Percentiles rank a stretch among this genome's conserved stretches.
These are phyloP conservation scores for Stephania japonica DNA, from an alignment of 164 flowering plant species.

Conservation along the genomic window DNA sequence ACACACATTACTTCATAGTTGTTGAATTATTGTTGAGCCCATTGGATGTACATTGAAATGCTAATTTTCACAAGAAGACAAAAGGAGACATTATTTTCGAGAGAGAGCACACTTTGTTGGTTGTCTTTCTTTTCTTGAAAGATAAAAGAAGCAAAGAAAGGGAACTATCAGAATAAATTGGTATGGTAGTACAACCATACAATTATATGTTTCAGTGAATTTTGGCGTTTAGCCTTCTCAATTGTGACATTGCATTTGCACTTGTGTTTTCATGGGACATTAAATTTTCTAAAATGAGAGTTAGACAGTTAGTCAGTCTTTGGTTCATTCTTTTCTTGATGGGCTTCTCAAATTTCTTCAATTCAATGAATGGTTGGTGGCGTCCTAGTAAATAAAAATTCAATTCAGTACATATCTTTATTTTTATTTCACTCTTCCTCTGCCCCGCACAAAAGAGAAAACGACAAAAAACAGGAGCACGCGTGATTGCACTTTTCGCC, in stretches of 20 bases:
- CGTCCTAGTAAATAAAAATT: too few relatives aligned
- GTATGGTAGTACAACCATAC: not conserved
- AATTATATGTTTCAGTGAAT: not conserved
- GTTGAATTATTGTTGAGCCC: too few relatives aligned
- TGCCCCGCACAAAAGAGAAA: not conserved
- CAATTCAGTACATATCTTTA: not conserved
- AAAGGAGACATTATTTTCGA: not conserved
- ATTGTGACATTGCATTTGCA: not conserved
- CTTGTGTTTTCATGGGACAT: not conserved
- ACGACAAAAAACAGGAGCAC: conserved; percentile 16
- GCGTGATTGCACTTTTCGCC: conserved; percentile 5
- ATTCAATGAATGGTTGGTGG: not conserved
- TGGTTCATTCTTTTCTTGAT: not conserved
- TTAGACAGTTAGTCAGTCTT: not conserved
- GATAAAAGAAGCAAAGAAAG: too few relatives aligned
- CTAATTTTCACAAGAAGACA: not conserved
- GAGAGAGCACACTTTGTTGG: not conserved
- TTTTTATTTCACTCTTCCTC: not conserved
- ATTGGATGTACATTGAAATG: not conserved
- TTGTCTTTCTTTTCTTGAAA: not conserved
- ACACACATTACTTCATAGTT: too few relatives aligned
- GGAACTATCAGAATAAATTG: too few relatives aligned
- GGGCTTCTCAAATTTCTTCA: not conserved
- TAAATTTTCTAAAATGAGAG: not conserved
- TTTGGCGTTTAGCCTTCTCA: not conserved